Conservation (phyloP, 1,284 basidiomycete genomes). For the Apiotrichum akiyoshidainum region DNA sequence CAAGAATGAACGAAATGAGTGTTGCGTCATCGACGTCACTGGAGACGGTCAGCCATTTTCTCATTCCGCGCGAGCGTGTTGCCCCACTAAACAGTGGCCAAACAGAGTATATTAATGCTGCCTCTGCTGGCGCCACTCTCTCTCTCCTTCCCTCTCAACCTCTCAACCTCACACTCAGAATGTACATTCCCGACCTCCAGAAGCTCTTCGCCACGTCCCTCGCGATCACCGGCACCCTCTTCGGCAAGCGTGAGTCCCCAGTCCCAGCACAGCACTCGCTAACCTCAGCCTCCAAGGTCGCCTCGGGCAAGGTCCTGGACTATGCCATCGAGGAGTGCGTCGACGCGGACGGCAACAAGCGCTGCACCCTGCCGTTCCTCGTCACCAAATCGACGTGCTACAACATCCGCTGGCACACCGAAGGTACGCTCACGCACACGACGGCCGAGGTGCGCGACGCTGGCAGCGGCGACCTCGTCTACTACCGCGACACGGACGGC, state of each 20-base stretch:
- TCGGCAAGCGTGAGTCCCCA: conserved; percentile 30
- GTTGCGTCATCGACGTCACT: no score
- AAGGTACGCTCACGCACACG: conserved; percentile 47
- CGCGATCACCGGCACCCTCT: conserved; percentile 26
- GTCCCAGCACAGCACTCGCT: not conserved
- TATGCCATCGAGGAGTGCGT: conserved; percentile 47
- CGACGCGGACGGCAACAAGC: conserved; percentile 40
- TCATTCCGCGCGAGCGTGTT: no score
- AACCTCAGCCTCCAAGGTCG: conserved; percentile 24
- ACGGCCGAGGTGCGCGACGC: conserved; percentile 49
- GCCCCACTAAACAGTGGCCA: no score
- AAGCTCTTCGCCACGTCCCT: conserved; percentile 36
- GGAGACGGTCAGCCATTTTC: no score
- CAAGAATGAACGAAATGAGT: no score
- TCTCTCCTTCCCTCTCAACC: no score
- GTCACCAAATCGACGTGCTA: conserved; percentile 46
- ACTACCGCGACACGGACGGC: conserved; percentile 48
- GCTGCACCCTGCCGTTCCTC: conserved; percentile 49
- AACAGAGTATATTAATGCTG: no score
- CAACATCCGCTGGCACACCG: conserved; percentile 47
- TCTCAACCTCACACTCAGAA: conserved; percentile 22
- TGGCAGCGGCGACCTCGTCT: conserved; percentile 44
- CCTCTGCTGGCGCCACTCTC: no score
- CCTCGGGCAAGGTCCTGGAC: conserved; percentile 41
- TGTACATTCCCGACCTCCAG: conserved; percentile 47